Percentiles rank a stretch among this genome's conserved stretches.
Evolutionary conservation across 2,329 filamentous ascomycete genomes (phyloP).

Genomic region (Colletotrichum tropicale): DNA sequence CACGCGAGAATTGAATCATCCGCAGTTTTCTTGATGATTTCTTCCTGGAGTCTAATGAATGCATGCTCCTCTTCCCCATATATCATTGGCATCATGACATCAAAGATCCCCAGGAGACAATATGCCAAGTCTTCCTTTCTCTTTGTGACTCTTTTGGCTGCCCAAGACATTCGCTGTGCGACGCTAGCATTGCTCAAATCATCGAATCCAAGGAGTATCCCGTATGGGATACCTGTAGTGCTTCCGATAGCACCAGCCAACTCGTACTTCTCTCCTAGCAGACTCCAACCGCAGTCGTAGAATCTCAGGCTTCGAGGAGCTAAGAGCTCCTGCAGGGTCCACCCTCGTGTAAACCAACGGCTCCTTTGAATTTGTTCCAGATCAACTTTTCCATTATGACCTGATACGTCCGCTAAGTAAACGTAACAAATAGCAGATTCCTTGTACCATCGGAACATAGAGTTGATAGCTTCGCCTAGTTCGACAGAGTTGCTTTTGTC

Average conservation of each 20-base stretch:
- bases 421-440: background rate
- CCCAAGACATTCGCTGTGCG: background rate
- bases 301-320: background rate
- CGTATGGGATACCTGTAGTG: background rate
- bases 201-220: background rate
- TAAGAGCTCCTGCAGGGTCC: background rate
- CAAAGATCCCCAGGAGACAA: background rate
- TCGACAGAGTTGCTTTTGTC: background rate
- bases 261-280: background rate
- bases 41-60: background rate
- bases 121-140: background rate
- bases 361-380: background rate
- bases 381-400: accelerated
- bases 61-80: background rate
- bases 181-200: background rate
- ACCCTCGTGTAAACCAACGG: background rate
- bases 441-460: background rate
- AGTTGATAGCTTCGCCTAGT: background rate
- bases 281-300: background rate
- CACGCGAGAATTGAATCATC: background rate
- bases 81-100: background rate
- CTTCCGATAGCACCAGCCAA: background rate
- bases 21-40: background rate
- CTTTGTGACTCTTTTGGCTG: background rate
- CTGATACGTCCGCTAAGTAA: background rate